A percentile compares a stretch with the other conserved stretches of the same genome.
These are phyloP conservation scores for Lolium multiflorum DNA, from an alignment of 176 grass and related monocot species.

Conservation along the genomic window DNA sequence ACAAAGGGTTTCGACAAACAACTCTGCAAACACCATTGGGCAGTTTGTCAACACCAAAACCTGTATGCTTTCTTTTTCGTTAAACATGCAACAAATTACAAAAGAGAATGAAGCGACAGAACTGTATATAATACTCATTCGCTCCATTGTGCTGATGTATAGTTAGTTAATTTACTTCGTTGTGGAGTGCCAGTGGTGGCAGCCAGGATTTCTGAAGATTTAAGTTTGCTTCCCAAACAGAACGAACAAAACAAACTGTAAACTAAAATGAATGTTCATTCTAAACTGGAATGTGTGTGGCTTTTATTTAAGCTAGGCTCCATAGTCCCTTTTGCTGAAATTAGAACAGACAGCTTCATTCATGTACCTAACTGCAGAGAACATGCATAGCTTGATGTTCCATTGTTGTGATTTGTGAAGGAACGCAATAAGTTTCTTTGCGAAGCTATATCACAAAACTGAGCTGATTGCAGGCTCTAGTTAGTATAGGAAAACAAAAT, in stretches of 20 bases:
- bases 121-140: slow-evolving; percentile 54
- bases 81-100: slow-evolving; percentile 23
- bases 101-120: slow-evolving; percentile 31
- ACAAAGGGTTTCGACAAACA: slow-evolving; percentile 33
- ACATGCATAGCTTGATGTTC: background rate
- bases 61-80: slow-evolving; percentile 36
- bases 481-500: too few relatives aligned
- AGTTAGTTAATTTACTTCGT: slow-evolving; percentile 28
- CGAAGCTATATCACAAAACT: too few relatives aligned
- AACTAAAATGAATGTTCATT: slow-evolving; percentile 11
- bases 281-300: background rate
- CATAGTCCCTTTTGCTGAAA: background rate
- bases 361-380: background rate
- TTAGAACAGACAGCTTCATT: background rate
- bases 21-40: background rate
- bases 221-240: slow-evolving; percentile 8
- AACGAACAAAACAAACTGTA: background rate
- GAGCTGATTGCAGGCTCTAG: too few relatives aligned
- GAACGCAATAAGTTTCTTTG: too few relatives aligned
- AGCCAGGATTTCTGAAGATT: background rate
- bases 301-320: background rate
- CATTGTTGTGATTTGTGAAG: too few relatives aligned
- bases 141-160: slow-evolving; percentile 35
- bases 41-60: slow-evolving; percentile 33
- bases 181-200: background rate